Evolutionary conservation across 2,329 filamentous ascomycete species (phyloP).

Genomic region (Neonectria sp.): DNA sequence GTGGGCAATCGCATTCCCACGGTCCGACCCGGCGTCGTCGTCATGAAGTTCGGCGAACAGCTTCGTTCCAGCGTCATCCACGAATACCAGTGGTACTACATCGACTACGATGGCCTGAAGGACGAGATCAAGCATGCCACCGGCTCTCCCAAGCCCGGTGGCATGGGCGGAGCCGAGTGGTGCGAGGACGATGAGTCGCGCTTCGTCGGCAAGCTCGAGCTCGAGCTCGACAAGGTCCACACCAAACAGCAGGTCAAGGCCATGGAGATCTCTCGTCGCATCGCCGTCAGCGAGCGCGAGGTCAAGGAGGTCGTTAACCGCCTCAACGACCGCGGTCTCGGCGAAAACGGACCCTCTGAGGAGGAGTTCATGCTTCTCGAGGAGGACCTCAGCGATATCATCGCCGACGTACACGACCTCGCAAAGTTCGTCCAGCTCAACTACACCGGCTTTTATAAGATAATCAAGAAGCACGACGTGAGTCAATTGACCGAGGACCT

Average conservation of each 20-base stretch:
- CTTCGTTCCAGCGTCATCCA: constrained; percentile 95
- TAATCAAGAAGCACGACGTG: constrained; percentile 99
- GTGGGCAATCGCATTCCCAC: constrained; percentile 47
- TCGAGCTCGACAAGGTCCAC: constrained; percentile 96
- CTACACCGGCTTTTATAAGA: constrained; percentile 99
- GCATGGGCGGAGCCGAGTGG: constrained; percentile 76
- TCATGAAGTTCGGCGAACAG: constrained; percentile 95
- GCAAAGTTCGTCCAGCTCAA: constrained; percentile 99
- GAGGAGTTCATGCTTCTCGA: constrained; percentile 96
- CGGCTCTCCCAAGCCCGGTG: constrained; percentile 61
- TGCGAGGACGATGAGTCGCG: constrained; percentile 90
- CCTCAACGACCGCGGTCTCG: constrained; percentile 74
- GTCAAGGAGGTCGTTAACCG: constrained; percentile 89
- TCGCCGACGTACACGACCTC: constrained; percentile 97
- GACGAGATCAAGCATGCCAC: constrained; percentile 83
- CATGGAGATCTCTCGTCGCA: constrained; percentile 93
- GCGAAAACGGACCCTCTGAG: constrained; percentile 78
- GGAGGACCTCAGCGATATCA: constrained; percentile 96
- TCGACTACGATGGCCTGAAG: constrained; percentile 96
- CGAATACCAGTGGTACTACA: constrained; percentile 99
- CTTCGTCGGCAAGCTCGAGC: constrained; percentile 90
- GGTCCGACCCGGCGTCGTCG: constrained; percentile 66
- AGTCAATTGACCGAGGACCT: constrained; percentile 49
- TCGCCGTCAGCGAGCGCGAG: constrained; percentile 89
- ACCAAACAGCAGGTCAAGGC: constrained; percentile 98